These are phyloP conservation scores for Alternaria ventricosa DNA, from an alignment of 2,329 filamentous ascomycete species.

Conservation along the genomic window DNA sequence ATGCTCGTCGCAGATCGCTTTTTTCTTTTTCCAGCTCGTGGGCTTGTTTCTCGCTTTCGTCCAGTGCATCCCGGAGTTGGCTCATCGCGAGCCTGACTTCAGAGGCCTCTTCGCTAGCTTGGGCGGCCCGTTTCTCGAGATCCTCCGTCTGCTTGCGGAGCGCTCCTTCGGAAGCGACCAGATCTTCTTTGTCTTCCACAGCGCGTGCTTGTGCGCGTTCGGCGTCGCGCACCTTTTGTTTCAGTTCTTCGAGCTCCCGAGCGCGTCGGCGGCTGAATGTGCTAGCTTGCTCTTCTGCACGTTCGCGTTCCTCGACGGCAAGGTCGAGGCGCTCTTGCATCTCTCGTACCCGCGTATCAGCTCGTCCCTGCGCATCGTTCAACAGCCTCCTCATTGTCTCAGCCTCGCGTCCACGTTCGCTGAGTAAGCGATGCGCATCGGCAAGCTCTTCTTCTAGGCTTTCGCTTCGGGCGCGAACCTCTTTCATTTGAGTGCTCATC, in stretches of 20 bases:
- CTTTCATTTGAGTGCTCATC: conserved; percentile 88
- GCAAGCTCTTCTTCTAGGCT: conserved; percentile 89
- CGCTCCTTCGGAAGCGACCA: conserved; percentile 75
- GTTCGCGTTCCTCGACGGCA: conserved; percentile 91
- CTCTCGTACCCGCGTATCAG: conserved; percentile 82
- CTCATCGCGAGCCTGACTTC: conserved; percentile 80
- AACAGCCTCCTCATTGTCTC: conserved; percentile 94
- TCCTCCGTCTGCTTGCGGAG: conserved; percentile 77
- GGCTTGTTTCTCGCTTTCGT: conserved; percentile 85
- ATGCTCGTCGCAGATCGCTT: conserved; percentile 72
- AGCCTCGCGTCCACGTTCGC: conserved; percentile 86
- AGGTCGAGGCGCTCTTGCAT: conserved; percentile 88
- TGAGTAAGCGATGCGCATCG: conserved; percentile 84
- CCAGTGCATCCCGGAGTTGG: conserved; percentile 78
- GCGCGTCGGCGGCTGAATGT: conserved; percentile 76
- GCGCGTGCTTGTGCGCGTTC: conserved; percentile 77
- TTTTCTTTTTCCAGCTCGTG: conserved; percentile 85
- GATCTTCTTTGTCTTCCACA: conserved; percentile 76
- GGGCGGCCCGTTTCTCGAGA: conserved; percentile 73
- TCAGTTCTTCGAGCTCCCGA: conserved; percentile 86
- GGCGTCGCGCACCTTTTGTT: conserved; percentile 76
- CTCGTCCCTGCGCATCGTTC: conserved; percentile 81
- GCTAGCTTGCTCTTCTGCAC: conserved; percentile 88
- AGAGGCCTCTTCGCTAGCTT: conserved; percentile 72
- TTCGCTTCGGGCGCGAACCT: conserved; percentile 81